Conservation (phyloP, 352 stramenopile species). For the Globisporangium acanthophoron region DNA sequence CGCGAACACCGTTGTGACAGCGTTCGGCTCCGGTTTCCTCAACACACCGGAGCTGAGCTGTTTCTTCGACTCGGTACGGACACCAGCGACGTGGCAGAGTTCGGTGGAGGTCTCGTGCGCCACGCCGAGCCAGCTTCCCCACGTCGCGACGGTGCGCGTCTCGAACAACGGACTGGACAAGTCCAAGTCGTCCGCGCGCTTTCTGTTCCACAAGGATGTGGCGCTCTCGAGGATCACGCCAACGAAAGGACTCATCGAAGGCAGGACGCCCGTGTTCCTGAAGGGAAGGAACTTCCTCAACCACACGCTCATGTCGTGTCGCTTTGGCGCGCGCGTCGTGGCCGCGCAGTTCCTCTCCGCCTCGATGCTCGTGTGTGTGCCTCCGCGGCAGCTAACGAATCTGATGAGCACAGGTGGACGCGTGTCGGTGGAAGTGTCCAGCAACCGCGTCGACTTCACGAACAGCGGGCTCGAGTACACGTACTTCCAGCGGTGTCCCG, state of each 20-base stretch:
- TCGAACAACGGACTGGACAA: slow-evolving; percentile 79
- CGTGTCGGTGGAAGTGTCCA: slow-evolving; percentile 79
- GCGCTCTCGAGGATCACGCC: slow-evolving; percentile 76
- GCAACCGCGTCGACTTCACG: slow-evolving; percentile 85
- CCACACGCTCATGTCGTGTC: slow-evolving; percentile 79
- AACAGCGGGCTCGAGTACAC: slow-evolving; percentile 58
- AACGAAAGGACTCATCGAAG: slow-evolving; percentile 59
- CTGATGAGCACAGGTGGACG: slow-evolving; percentile 28
- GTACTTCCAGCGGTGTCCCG: slow-evolving; percentile 64
- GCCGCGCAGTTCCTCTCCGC: slow-evolving; percentile 77
- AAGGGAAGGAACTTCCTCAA: slow-evolving; percentile 94
- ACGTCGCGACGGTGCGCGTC: slow-evolving; percentile 64
- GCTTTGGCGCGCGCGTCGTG: slow-evolving; percentile 69
- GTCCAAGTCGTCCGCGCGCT: slow-evolving; percentile 34
- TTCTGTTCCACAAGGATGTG: slow-evolving; percentile 85
- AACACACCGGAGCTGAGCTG: slow-evolving; percentile 54
- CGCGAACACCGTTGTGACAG: slow-evolving; percentile 51
- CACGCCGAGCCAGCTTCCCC: slow-evolving; percentile 51
- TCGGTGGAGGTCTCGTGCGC: slow-evolving; percentile 44
- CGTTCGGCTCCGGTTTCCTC: slow-evolving; percentile 58
- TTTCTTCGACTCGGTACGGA: slow-evolving; percentile 29
- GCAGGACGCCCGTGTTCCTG: slow-evolving; percentile 87
- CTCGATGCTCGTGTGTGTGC: slow-evolving; percentile 73
- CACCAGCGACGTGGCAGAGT: slow-evolving; percentile 47
- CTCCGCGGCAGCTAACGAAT: slow-evolving; percentile 58